These are phyloP conservation scores for Sclerotinia glacialis DNA, from an alignment of 2,329 filamentous ascomycete species.

Conservation along the genomic window DNA sequence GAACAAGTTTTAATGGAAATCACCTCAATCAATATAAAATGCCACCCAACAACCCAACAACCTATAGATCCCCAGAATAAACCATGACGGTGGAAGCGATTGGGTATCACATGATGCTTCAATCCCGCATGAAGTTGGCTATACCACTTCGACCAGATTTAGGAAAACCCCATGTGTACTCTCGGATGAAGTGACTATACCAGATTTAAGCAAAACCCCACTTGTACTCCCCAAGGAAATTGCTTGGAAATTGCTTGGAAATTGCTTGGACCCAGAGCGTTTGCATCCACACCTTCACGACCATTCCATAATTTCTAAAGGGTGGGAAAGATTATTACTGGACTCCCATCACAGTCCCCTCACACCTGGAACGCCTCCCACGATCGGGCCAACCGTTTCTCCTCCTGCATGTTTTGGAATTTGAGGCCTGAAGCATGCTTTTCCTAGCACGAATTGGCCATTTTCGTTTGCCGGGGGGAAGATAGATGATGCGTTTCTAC, in stretches of 20 bases:
- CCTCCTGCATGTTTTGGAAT: conserved; percentile 12
- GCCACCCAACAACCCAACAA: not conserved
- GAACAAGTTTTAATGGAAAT: no score
- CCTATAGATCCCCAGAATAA: not conserved
- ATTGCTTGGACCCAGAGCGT: conserved; percentile 2
- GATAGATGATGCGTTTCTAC: not conserved
- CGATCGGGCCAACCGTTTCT: conserved; percentile 10
- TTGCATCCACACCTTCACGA: conserved; percentile 2
- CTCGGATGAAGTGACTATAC: no score
- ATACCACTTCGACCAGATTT: not conserved
- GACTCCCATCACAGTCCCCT: no score
- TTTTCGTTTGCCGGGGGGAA: not conserved
- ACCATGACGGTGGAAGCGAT: not conserved
- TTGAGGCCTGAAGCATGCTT: conserved; percentile 16
- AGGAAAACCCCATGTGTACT: not conserved
- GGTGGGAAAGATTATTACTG: no score
- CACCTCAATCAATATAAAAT: not conserved
- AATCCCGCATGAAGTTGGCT: not conserved
- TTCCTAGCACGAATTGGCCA: not conserved
- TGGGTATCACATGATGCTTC: not conserved
- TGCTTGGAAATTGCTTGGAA: no score
- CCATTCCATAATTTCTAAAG: no score
- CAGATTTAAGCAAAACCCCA: not conserved
- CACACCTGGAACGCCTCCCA: not conserved
- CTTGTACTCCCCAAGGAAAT: not conserved